These are phyloP conservation scores for Castanea mollissima DNA, from an alignment of 306 rosid genomes.

Conservation along the genomic window DNA sequence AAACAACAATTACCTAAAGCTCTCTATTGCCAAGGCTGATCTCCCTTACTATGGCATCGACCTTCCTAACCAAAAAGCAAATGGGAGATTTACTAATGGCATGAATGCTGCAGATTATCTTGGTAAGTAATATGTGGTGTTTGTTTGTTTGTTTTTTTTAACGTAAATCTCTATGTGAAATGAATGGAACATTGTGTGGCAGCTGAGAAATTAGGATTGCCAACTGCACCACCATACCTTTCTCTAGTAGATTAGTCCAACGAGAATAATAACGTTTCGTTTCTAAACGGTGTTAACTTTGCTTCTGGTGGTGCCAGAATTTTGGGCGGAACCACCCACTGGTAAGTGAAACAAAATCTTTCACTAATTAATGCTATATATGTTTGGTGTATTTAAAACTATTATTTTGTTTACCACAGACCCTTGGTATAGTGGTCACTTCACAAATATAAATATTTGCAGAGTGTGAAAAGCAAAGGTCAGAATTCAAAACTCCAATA, in stretches of 20 bases:
- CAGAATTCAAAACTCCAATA: too few relatives aligned
- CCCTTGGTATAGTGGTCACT: too few relatives aligned
- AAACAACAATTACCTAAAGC: conserved; percentile 58
- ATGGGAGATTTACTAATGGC: neutral
- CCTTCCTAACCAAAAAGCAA: neutral
- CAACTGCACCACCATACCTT: conserved; percentile 70
- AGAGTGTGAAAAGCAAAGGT: too few relatives aligned
- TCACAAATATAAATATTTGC: too few relatives aligned
- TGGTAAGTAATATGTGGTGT: neutral
- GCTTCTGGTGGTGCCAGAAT: conserved; percentile 92
- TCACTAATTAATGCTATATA: neutral
- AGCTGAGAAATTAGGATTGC: conserved; percentile 76
- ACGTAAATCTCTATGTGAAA: neutral
- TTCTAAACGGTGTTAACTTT: conserved; percentile 64
- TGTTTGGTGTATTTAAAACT: too few relatives aligned
- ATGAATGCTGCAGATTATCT: neutral
- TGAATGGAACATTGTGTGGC: neutral
- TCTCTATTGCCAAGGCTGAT: conserved; percentile 32
- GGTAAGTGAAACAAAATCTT: conserved; percentile 38
- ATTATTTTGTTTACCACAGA: neutral
- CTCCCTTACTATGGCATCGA: neutral
- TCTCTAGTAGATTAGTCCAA: conserved; percentile 34
- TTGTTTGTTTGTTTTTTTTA: neutral
- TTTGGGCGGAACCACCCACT: conserved; percentile 39
- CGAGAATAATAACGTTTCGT: conserved; percentile 24